A percentile compares a stretch with the other conserved stretches of the same genome.
These are phyloP conservation scores for Coemansia pectinata DNA, from an alignment of 192 early-diverging fungal genomes.

Conservation along the genomic window DNA sequence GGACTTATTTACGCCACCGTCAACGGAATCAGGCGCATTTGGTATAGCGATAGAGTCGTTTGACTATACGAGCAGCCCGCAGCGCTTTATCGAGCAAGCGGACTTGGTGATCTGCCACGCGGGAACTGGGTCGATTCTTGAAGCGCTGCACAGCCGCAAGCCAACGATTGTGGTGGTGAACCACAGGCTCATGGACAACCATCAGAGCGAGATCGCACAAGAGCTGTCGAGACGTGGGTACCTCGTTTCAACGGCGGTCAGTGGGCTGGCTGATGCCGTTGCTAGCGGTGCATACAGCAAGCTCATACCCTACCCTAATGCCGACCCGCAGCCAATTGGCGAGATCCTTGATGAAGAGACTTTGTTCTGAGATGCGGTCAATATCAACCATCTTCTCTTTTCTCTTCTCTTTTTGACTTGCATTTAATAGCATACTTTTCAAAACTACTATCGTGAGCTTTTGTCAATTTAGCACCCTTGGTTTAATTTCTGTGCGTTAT, in stretches of 20 bases:
- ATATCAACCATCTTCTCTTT: background rate
- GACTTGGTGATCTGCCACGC: constrained; percentile 83
- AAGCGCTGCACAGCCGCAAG: constrained; percentile 64
- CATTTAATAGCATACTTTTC: background rate
- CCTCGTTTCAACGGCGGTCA: constrained; percentile 40
- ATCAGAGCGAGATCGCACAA: constrained; percentile 81
- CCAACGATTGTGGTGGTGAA: constrained; percentile 79
- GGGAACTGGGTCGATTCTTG: constrained; percentile 87
- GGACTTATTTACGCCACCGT: constrained; percentile 28
- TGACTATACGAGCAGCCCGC: constrained; percentile 64
- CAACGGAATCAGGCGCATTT: background rate
- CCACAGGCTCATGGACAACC: constrained; percentile 76
- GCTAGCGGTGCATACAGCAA: constrained; percentile 2
- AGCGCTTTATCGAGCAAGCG: constrained; percentile 60
- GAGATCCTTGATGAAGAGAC: constrained; percentile 51
- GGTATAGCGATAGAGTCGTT: constrained; percentile 41
- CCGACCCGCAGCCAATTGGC: constrained; percentile 48
- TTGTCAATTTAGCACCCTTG: background rate
- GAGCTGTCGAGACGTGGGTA: constrained; percentile 62
- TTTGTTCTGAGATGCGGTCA: background rate
- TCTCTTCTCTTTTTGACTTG: background rate
- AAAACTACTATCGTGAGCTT: too few species aligned
- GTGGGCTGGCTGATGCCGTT: constrained; percentile 18
- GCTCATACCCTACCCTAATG: constrained; percentile 39
- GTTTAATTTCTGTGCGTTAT: background rate